These are phyloP conservation scores for Sideroxylon spinosum DNA, from an alignment of 179 eudicot genomes.

Conservation along the genomic window DNA sequence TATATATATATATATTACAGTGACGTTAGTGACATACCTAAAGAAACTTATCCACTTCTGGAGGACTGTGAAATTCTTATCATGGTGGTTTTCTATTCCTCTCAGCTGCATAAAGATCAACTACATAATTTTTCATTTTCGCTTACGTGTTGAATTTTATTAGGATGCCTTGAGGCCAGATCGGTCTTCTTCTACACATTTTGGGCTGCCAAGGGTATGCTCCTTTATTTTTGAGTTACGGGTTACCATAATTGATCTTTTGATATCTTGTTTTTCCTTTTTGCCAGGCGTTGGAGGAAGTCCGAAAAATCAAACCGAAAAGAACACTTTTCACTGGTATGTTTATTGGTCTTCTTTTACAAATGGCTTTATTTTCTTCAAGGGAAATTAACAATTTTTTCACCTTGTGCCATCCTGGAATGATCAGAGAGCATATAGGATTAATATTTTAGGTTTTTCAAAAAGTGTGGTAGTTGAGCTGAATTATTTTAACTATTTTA, in stretches of 20 bases:
- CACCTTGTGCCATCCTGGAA: neutral
- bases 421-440: constrained; percentile 6
- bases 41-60: constrained; percentile 88
- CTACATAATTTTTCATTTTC: neutral
- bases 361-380: neutral
- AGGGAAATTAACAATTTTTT: neutral
- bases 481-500: neutral
- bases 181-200: constrained; percentile 93
- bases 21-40: constrained; percentile 95
- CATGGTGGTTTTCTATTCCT: constrained; percentile 41
- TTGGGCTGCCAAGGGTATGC: constrained; percentile 91
- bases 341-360: constrained; percentile 17
- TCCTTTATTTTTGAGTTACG: neutral
- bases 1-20: constrained; percentile 35
- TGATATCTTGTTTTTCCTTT: neutral
- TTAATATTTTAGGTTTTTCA: neutral
- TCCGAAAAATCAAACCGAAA: constrained; percentile 83
- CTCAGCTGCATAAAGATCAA: neutral
- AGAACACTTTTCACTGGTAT: constrained; percentile 91
- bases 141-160: constrained; percentile 8
- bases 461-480: neutral
- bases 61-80: constrained; percentile 82
- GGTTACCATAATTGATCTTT: constrained; percentile 5
- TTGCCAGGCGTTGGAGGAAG: constrained; percentile 87
- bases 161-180: constrained; percentile 96